These are phyloP conservation scores for Iberis pinnata DNA, from an alignment of 345 rosid species.

Conservation along the genomic window DNA sequence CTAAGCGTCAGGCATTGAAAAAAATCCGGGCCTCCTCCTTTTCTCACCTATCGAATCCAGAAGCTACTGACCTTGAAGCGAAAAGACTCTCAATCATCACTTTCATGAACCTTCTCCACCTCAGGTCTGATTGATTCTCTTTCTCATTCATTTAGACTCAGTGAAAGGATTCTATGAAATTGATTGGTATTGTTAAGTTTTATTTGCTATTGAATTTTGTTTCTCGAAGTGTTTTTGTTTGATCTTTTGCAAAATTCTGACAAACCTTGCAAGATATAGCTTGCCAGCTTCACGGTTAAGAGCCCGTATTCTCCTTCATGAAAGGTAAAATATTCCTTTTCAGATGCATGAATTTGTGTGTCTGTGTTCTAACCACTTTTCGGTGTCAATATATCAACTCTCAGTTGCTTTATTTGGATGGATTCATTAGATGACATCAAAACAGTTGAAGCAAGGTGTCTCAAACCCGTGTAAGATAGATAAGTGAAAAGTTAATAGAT, in stretches of 20 bases:
- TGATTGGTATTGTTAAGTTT: constrained; percentile 10
- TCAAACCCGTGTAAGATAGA: no score
- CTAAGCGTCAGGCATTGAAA: no score
- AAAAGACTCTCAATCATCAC: no score
- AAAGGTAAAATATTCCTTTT: constrained; percentile 34
- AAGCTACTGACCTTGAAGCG: no score
- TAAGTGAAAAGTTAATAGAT: constrained; percentile 1
- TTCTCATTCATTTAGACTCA: no score
- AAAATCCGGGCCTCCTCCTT: no score
- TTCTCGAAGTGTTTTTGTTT: not conserved
- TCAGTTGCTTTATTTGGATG: constrained; percentile 11
- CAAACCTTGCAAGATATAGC: constrained; percentile 32
- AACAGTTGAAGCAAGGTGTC: no score
- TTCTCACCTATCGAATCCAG: no score
- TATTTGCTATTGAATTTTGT: not conserved
- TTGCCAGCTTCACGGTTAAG: constrained; percentile 41
- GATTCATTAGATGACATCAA: no score
- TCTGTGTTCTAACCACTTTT: not conserved
- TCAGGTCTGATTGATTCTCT: no score
- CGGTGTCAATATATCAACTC: no score
- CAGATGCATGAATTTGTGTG: not conserved
- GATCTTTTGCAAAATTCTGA: constrained; percentile 9
- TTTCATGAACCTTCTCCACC: no score
- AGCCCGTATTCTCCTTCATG: constrained; percentile 39
- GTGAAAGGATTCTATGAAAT: not conserved